Evolutionary conservation across 495 filamentous ascomycete species (phyloP).

Genomic region (Usnea hakonensis): DNA sequence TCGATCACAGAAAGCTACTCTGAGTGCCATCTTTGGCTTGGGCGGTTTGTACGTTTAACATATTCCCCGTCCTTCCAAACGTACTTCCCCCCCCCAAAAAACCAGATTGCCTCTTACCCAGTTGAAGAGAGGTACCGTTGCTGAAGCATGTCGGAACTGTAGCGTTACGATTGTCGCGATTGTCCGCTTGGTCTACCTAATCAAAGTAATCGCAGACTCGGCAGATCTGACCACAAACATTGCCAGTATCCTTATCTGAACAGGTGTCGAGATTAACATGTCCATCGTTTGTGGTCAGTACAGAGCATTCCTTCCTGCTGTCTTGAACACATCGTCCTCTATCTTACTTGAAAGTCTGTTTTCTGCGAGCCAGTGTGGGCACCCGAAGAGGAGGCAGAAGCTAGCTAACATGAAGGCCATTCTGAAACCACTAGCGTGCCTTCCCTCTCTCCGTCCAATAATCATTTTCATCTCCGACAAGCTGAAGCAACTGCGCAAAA

Average conservation of each 20-base stretch:
- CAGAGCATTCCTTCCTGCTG: not conserved
- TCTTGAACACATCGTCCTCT: no score
- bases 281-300: conserved; percentile 17
- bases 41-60: conserved; percentile 16
- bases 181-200: conserved; percentile 9
- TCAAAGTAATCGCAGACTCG: not conserved
- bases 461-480: not conserved
- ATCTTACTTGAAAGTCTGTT: no score
- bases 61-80: no score
- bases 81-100: no score
- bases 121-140: not conserved
- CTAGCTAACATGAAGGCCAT: not conserved
- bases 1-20: conserved; percentile 26
- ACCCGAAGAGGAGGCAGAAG: not conserved
- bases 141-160: not conserved
- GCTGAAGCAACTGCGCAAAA: not conserved
- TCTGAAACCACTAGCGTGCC: not conserved
- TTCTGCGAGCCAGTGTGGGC: no score
- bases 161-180: conserved; percentile 14
- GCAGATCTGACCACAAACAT: not conserved
- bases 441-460: conserved; percentile 12
- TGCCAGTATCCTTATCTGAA: conserved; percentile 4
- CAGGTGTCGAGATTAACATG: conserved; percentile 12
- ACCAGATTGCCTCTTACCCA: not conserved
- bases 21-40: conserved; percentile 17